Conservation (phyloP, 1,284 basidiomycete genomes). For the Apiotrichum sp. region DNA sequence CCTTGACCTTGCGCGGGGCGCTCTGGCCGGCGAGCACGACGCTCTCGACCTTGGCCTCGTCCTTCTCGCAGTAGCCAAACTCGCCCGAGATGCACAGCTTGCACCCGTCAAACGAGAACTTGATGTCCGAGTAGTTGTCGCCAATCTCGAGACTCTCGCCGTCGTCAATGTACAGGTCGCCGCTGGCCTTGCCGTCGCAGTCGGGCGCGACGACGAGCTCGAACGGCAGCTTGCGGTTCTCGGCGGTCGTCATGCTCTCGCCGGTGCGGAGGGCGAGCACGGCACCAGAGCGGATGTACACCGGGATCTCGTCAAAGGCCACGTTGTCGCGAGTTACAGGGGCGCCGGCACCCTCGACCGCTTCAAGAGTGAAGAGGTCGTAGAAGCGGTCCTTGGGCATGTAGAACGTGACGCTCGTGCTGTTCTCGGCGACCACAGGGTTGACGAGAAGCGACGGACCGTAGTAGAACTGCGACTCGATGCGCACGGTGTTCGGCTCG, state of each 20-base stretch:
- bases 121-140: conserved; percentile 48
- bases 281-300: conserved; percentile 59
- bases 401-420: conserved; percentile 50
- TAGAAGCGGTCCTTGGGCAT: conserved; percentile 54
- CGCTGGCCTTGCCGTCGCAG: conserved; percentile 51
- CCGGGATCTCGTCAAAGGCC: conserved; percentile 55
- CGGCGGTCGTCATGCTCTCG: conserved; percentile 57
- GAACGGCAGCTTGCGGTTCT: conserved; percentile 56
- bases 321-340: conserved; percentile 36
- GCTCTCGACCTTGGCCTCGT: conserved; percentile 9
- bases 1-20: conserved; percentile 3
- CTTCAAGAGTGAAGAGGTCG: conserved; percentile 66
- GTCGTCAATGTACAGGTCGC: conserved; percentile 60
- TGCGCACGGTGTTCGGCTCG: conserved; percentile 58
- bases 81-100: conserved; percentile 51
- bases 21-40: conserved; percentile 21
- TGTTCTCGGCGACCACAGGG: conserved; percentile 62
- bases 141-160: conserved; percentile 50
- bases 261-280: conserved; percentile 56
- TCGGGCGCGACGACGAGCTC: conserved; percentile 56
- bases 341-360: conserved; percentile 44
- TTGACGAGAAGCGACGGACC: conserved; percentile 65
- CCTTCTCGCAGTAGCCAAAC: conserved; percentile 49
- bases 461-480: conserved; percentile 66
- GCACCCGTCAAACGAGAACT: conserved; percentile 50